Base-by-base conservation (phyloP, 345 rosid genomes). In the Eucalyptus victrix region DNA sequence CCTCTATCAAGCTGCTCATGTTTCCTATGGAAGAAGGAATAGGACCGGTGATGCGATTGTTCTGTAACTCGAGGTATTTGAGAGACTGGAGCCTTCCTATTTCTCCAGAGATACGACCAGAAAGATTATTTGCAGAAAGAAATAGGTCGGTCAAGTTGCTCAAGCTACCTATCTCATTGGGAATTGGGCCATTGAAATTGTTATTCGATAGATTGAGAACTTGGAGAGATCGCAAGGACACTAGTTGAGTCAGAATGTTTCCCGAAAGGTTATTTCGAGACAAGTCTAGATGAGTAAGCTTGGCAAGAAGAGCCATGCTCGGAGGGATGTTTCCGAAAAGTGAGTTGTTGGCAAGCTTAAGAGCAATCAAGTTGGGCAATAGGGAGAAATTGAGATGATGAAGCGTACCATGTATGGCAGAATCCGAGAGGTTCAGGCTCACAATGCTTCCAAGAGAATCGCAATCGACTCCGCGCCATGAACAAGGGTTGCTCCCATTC, bases 401-500 rank as follows among this genome's bases (percentile, higher is more conserved):
- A 21, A 62, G 69, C 69, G 69, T 62, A 62, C 69, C 34, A 14
- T 62, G 69, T 26, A 62, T 30, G 34, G 34, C 69, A 30, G 34
- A 62, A 62, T 62, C 5, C 62, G 62, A 4, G 14, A 92, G 45
- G 49, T 76, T 81, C 47, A 92, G 16, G 30, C 56, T 89, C 80
- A 45, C 65, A 5, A 91, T 40, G 5, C 91, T 89, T 17, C 89
- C 72, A 2, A 23, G 49, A 13, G 9, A 12, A 87, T 92, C 44
- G 4, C 91, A 92, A 17, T 24, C 3, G 42, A 92, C 88, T 56
- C 92, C 91, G 4, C 15, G 4, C 93, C 91, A 91, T 37, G 89
- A 87, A 51, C 86, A 76, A 32, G 49, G 91, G 89, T 10, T 65
- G 65, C n/a, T 67, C 15, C 34, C 80, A 87, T 62, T 83, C 93